Evolutionary conservation across 2,329 filamentous ascomycete genomes (phyloP).

Genomic region (Fusarium nurragi): DNA sequence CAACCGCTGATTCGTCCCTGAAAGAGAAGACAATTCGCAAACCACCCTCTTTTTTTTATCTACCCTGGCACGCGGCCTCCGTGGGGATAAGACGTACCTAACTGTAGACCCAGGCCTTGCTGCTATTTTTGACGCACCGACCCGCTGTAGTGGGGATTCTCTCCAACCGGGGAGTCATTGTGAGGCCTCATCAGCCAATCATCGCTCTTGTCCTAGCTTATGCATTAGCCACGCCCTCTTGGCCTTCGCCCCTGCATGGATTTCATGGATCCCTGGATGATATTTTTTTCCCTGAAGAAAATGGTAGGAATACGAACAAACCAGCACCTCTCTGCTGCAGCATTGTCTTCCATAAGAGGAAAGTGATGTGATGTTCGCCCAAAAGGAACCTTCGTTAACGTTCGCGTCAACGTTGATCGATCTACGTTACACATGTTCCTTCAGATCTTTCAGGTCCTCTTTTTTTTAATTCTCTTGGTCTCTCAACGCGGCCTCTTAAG

Average conservation of each 20-base stretch:
- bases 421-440: constrained; percentile 1
- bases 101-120: constrained; percentile 16
- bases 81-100: constrained; percentile 13
- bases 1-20: not conserved
- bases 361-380: constrained; percentile 24
- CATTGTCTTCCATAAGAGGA: constrained; percentile 24
- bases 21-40: not conserved
- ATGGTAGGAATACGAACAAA: constrained; percentile 30
- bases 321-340: not conserved
- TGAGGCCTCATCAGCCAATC: constrained; percentile 22
- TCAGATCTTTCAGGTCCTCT: not conserved
- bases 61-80: constrained; percentile 31
- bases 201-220: constrained; percentile 2
- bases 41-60: not conserved
- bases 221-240: constrained; percentile 24
- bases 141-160: constrained; percentile 27
- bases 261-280: constrained; percentile 1
- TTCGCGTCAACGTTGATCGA: constrained; percentile 19
- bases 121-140: constrained; percentile 43
- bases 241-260: constrained; percentile 32
- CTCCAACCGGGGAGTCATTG: constrained; percentile 10
- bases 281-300: constrained; percentile 4
- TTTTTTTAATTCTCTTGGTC: not conserved
- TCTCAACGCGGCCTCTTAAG: not conserved
- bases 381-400: constrained; percentile 7